Evolutionary conservation across 306 rosid species (phyloP), one percentile per base, ranked within the genome.

Genomic region (Medicago arabica): DNA sequence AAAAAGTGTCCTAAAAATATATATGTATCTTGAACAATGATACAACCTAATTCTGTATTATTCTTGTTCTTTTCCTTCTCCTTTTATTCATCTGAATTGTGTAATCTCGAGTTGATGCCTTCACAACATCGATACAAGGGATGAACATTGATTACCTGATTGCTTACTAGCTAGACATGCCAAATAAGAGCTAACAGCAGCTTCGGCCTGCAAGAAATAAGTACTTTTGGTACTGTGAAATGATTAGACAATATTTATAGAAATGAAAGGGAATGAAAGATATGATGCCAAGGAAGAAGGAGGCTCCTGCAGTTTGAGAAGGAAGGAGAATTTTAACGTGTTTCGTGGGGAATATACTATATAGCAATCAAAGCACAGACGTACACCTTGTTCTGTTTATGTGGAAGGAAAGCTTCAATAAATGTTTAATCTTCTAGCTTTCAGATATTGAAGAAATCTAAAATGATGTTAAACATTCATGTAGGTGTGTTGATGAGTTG

Each of bases 241-340:
- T 0, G 23, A 21, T 21, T 21, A 1, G 23, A 21, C 23, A 21
- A 21, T 21, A 21, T 1, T 21, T 1, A 1, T 87, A 72, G 91
- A 94, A 74, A 89, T 34, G 57, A 97, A 93, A 71, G 98, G 98
- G 36, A 97, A 89, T 66, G 31, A 28, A 28, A 25, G 28, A 25
- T 25, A 25, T 25, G 28, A 25, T 3, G 31, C 31, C 3, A 28
- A 28, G 47, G 47, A 41, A 41, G 1, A 41, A 14, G 47, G 47
- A 41, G 47, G 12, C 3, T 41, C 10, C 47, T 9, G 47, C 47
- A 41, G 47, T 41, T 41, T 41, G 14, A 41, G 14, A 41, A 41
- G 31, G 31, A 28, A 28, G 31, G 31, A 28, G 3, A 28, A 28
- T 28, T 28, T 28, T 28, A 28, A 28, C 31, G 31, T 28, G 31